Percentiles rank a stretch among this genome's conserved stretches.
phyloP scores from a whole-genome alignment of 1,284 basidiomycete genomes.

The Moesziomyces antarcticus region DNA sequence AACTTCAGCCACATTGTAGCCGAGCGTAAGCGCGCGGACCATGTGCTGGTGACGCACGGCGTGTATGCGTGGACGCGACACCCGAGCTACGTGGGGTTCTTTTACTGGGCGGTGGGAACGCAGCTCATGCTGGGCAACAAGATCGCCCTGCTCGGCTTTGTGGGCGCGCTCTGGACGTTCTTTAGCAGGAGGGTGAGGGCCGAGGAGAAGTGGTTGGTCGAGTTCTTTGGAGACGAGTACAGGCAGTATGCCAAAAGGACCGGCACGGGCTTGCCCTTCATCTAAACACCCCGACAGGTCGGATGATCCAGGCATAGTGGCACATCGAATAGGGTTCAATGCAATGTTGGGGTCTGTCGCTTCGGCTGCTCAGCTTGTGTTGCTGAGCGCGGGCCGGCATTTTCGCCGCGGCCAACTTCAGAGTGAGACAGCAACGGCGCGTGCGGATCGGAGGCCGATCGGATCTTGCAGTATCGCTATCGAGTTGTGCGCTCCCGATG shows the following conservation, averaged over 20 bases:
- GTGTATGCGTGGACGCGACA: slow-evolving; percentile 76
- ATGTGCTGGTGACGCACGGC: slow-evolving; percentile 60
- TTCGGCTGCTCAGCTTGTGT: too few relatives aligned
- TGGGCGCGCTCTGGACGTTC: slow-evolving; percentile 81
- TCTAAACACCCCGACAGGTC: too few relatives aligned
- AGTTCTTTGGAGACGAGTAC: slow-evolving; percentile 86
- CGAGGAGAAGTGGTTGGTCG: slow-evolving; percentile 79
- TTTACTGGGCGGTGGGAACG: slow-evolving; percentile 95
- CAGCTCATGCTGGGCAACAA: slow-evolving; percentile 93
- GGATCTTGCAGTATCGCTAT: too few relatives aligned
- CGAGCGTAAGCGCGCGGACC: slow-evolving; percentile 52
- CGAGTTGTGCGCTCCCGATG: too few relatives aligned
- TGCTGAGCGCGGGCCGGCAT: too few relatives aligned
- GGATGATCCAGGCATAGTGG: too few relatives aligned
- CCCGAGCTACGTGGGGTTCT: slow-evolving; percentile 96
- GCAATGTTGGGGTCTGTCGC: too few relatives aligned
- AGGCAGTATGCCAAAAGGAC: slow-evolving; percentile 76
- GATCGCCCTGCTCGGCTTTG: slow-evolving; percentile 76
- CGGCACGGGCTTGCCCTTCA: slow-evolving; percentile 75
- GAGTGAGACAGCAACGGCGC: too few relatives aligned
- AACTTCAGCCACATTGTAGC: slow-evolving; percentile 84
- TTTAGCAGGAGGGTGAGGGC: slow-evolving; percentile 83
- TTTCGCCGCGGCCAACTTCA: too few relatives aligned
- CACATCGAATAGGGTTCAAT: too few relatives aligned
- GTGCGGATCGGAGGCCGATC: too few relatives aligned